Evolutionary conservation across 2,329 filamentous ascomycete genomes (phyloP).

Genomic region (Ceratocystis lukuohia): DNA sequence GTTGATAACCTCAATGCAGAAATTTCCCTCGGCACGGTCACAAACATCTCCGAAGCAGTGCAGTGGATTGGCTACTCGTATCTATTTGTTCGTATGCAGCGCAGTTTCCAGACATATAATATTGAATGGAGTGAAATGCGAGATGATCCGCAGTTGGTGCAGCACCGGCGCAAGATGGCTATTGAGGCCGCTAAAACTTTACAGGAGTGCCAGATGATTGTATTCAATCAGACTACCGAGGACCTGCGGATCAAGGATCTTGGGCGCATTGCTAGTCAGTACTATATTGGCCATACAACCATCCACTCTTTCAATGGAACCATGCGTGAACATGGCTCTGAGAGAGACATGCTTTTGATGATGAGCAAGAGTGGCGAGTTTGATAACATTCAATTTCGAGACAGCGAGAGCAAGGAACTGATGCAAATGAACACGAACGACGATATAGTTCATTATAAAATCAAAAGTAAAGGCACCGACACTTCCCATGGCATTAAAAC

Average conservation of each 20-base stretch:
- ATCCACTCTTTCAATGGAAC: slow-evolving; percentile 92
- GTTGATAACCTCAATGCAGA: slow-evolving; percentile 97
- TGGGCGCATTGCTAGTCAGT: slow-evolving; percentile 92
- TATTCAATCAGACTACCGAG: slow-evolving; percentile 86
- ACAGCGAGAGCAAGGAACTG: slow-evolving; percentile 84
- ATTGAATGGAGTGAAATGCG: slow-evolving; percentile 87
- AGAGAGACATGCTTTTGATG: slow-evolving; percentile 90
- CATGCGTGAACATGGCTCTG: slow-evolving; percentile 75
- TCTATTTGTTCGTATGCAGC: slow-evolving; percentile 89
- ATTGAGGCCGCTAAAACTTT: slow-evolving; percentile 78
- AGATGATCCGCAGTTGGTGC: slow-evolving; percentile 78
- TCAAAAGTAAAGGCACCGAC: slow-evolving; percentile 27
- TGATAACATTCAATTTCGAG: slow-evolving; percentile 86
- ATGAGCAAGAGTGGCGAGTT: slow-evolving; percentile 97
- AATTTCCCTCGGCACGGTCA: slow-evolving; percentile 85
- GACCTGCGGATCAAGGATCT: slow-evolving; percentile 90
- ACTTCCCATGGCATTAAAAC: too few relatives aligned
- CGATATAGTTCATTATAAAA: slow-evolving; percentile 24
- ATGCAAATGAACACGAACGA: slow-evolving; percentile 52
- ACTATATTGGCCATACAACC: slow-evolving; percentile 84
- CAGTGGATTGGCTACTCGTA: slow-evolving; percentile 98
- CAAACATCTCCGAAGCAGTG: slow-evolving; percentile 81
- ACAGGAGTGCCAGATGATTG: slow-evolving; percentile 95
- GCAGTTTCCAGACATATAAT: slow-evolving; percentile 81
- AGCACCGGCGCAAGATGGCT: slow-evolving; percentile 70